Evolutionary conservation across 768 basidiomycete genomes (phyloP).

Genomic region (Coprinopsis marcescibilis): DNA sequence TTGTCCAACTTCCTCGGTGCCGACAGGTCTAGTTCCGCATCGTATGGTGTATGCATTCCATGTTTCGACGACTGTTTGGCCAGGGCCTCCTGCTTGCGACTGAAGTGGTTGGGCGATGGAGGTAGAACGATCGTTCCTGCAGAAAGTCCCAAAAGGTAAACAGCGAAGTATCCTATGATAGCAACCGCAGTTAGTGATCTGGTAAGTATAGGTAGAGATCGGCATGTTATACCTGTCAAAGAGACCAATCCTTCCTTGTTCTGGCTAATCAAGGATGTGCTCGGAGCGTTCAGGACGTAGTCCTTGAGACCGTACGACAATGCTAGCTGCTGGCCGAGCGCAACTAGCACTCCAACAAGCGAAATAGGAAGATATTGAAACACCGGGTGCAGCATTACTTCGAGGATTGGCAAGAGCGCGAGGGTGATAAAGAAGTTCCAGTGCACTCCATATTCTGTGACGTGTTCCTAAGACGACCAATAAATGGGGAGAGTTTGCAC

Average conservation of each 20-base stretch:
- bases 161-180: conserved; percentile 87
- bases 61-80: conserved; percentile 9
- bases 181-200: conserved; percentile 1
- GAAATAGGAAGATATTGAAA: conserved; percentile 53
- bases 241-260: conserved; percentile 94
- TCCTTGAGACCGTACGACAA: conserved; percentile 53
- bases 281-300: conserved; percentile 62
- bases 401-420: conserved; percentile 69
- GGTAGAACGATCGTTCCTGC: conserved; percentile 78
- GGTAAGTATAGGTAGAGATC: background rate
- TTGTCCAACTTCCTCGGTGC: conserved; percentile 61
- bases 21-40: conserved; percentile 16
- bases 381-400: conserved; percentile 64
- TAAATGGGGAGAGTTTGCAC: background rate
- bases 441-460: conserved; percentile 92
- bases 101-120: conserved; percentile 68
- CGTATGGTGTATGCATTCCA: conserved; percentile 15
- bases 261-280: conserved; percentile 57
- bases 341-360: conserved; percentile 55
- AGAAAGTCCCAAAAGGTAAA: conserved; percentile 82
- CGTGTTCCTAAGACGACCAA: conserved; percentile 61
- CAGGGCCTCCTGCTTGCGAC: conserved; percentile 40
- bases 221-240: conserved; percentile 47
- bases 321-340: conserved; percentile 62
- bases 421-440: conserved; percentile 99